These are phyloP conservation scores for Ambrosiella beaveri DNA, from an alignment of 2,329 filamentous ascomycete genomes.

Conservation along the genomic window DNA sequence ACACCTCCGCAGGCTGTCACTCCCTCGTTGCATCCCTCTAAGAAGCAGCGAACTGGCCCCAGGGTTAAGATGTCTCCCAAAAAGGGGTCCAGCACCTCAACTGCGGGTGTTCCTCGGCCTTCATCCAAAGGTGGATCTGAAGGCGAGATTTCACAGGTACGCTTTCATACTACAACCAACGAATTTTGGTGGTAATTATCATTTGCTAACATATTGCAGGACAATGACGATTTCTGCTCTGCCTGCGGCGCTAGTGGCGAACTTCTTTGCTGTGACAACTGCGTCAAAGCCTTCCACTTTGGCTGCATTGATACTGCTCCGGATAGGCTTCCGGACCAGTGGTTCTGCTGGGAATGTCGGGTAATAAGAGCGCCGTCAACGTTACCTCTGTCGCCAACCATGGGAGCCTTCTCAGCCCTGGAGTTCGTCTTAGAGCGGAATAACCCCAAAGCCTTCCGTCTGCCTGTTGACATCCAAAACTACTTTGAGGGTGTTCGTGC, in stretches of 20 bases:
- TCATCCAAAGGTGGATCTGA: slow-evolving; percentile 25
- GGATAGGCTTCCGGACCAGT: slow-evolving; percentile 52
- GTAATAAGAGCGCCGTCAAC: slow-evolving; percentile 21
- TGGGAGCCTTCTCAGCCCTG: slow-evolving; percentile 43
- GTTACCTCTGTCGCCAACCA: slow-evolving; percentile 14
- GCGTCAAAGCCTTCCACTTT: slow-evolving; percentile 78
- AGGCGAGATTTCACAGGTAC: slow-evolving; percentile 30
- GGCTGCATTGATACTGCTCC: slow-evolving; percentile 65
- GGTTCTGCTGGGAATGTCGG: slow-evolving; percentile 65
- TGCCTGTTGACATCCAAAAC: slow-evolving; percentile 54
- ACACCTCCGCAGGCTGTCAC: slow-evolving; percentile 43
- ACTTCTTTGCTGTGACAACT: slow-evolving; percentile 86
- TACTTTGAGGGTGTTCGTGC: slow-evolving; percentile 68
- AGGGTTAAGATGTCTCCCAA: slow-evolving; percentile 62
- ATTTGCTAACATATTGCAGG: slow-evolving; percentile 22
- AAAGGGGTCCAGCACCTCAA: slow-evolving; percentile 49
- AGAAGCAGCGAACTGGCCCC: slow-evolving; percentile 43
- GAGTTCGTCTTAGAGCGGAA: slow-evolving; percentile 47
- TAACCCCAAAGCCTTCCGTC: slow-evolving; percentile 54
- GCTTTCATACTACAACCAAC: slow-evolving; percentile 15
- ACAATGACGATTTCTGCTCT: slow-evolving; percentile 83
- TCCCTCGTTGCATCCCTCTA: slow-evolving; percentile 36
- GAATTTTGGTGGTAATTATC: background rate
- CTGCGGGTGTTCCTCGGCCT: slow-evolving; percentile 46
- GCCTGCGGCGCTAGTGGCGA: slow-evolving; percentile 71